These are phyloP conservation scores for Flagelloscypha sp. DNA, from an alignment of 768 basidiomycete genomes.

Conservation along the genomic window DNA sequence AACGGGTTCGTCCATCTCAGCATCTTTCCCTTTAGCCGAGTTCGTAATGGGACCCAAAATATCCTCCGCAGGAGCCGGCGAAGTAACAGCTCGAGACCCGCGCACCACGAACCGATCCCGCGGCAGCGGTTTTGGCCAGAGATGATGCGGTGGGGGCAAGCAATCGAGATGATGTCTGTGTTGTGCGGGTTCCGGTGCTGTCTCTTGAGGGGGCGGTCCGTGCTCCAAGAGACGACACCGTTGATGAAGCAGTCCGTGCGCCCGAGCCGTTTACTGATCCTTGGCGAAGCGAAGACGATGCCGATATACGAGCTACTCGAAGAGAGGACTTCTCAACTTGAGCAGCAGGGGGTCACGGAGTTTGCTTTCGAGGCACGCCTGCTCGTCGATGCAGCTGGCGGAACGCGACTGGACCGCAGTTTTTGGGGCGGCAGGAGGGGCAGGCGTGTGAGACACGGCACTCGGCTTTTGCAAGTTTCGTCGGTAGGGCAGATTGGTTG, in stretches of 20 bases:
- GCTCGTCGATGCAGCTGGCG: background rate
- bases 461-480: conserved; percentile 17
- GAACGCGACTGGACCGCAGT: background rate
- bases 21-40: conserved; percentile 9
- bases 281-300: conserved; percentile 37
- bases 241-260: conserved; percentile 9
- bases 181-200: conserved; percentile 10
- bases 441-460: no score
- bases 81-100: background rate
- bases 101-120: background rate
- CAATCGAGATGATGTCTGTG: conserved; percentile 39
- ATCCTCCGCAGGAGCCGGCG: conserved; percentile 12
- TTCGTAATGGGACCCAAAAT: conserved; percentile 3
- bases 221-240: conserved; percentile 32
- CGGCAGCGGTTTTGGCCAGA: conserved; percentile 44
- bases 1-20: conserved; percentile 23
- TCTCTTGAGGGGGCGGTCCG: conserved; percentile 19
- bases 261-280: conserved; percentile 22
- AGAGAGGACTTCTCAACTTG: no score
- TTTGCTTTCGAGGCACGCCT: no score
- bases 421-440: background rate
- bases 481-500: conserved; percentile 18
- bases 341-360: no score
- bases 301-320: conserved; percentile 18
- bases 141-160: conserved; percentile 75